Percentiles rank a stretch among this genome's conserved stretches.
phyloP scores from a whole-genome alignment of 2,329 filamentous ascomycete genomes.

The Aspergillus sp. region DNA sequence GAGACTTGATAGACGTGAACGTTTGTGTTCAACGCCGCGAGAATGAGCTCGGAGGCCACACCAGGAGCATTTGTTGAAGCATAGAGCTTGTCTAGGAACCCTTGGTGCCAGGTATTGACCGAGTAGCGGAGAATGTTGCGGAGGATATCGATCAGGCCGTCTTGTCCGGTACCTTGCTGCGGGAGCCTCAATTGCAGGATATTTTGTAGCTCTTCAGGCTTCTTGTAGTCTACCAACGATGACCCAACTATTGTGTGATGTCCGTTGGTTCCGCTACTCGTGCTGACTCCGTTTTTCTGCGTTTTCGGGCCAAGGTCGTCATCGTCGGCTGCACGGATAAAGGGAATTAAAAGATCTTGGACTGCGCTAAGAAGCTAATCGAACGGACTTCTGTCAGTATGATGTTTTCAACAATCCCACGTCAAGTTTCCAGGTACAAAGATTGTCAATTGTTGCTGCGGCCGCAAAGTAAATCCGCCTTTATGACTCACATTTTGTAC shows the following conservation, averaged over 20 bases:
- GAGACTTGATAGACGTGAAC: slow-evolving; percentile 93
- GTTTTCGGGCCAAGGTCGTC: slow-evolving; percentile 17
- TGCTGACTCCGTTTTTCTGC: slow-evolving; percentile 18
- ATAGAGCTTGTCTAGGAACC: slow-evolving; percentile 94
- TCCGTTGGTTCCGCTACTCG: slow-evolving; percentile 21
- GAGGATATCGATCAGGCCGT: slow-evolving; percentile 71
- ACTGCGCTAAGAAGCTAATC: slow-evolving; percentile 40
- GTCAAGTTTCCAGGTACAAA: background rate
- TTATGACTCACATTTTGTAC: slow-evolving; percentile 40
- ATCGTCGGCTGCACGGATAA: slow-evolving; percentile 45
- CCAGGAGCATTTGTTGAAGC: slow-evolving; percentile 86
- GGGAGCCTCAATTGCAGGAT: slow-evolving; percentile 57
- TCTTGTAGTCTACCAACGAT: slow-evolving; percentile 63
- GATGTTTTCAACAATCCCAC: background rate
- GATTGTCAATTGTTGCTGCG: background rate
- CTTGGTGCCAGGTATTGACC: slow-evolving; percentile 98
- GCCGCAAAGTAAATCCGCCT: slow-evolving; percentile 1
- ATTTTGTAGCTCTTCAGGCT: slow-evolving; percentile 58
- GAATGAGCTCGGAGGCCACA: slow-evolving; percentile 77
- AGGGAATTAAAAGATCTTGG: slow-evolving; percentile 45
- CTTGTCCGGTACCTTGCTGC: slow-evolving; percentile 58
- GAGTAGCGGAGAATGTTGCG: slow-evolving; percentile 74
- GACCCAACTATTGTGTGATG: slow-evolving; percentile 60
- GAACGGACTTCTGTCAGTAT: slow-evolving; percentile 5
- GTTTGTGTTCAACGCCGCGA: slow-evolving; percentile 89